Base-by-base conservation (phyloP, 2,329 filamentous ascomycete genomes). In the Coleophoma crateriformis region DNA sequence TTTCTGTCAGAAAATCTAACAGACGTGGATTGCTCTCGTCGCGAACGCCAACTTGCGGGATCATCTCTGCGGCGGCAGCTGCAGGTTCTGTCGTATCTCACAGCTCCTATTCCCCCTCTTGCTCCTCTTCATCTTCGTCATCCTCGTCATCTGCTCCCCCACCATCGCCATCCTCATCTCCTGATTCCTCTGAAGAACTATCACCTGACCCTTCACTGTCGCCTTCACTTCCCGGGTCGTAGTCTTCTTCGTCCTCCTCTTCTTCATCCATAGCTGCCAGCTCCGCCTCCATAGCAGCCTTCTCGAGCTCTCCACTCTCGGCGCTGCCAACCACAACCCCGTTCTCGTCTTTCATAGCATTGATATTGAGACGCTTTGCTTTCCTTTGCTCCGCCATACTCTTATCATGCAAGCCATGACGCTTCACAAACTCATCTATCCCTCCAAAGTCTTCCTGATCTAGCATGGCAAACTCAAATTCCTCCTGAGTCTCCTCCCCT, bases 361-460 rank as follows among this genome's bases (percentile, higher is more conserved):
- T 85, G 61, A 85, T 71, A 56, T 77, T 75, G 46, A 84, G 64
- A 27, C 76, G 70, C 73, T 85, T 86, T 2, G 80, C 84, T 59
- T 82, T 82, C 46, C 84, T 68, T 61, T 80, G 77, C 61, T 87
- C 83, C 0, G 82, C 83, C 81, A 87, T 82, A 60, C 83, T 86
- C 52, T 80, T 72, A 59, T 87, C 82, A 53, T 85, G 79, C 22
- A 87, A 71, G 0, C 77, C 72, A 56, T 86, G 77, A 10, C 73
- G 73, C 58, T 77, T 75, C 43, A 87, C 73, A 58, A 84, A 87
- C n/a, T 61, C 75, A 58, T 85, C 81, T 53, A 87, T 86, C 19
- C 76, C 78, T 4, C 68, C 70, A 52, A 84, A 86, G 60, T 87
- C 82, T 55, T 82, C 80, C 65, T 87, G 83, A 58, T 87, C 84